These are phyloP conservation scores for Fusarium brachygibbosum DNA, from an alignment of 2,329 filamentous ascomycete genomes.

Conservation along the genomic window DNA sequence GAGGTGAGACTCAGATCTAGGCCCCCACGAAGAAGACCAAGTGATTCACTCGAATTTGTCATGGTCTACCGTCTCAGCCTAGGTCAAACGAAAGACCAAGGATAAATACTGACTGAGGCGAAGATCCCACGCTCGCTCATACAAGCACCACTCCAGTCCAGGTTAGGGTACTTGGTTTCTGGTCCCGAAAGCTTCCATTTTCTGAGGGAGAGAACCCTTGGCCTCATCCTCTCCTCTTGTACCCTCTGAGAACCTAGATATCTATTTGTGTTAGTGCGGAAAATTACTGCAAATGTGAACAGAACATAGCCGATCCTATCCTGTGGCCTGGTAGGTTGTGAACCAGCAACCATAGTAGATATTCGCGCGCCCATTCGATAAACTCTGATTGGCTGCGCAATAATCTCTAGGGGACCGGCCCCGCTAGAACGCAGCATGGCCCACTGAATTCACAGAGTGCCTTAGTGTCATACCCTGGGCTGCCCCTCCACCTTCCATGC, in stretches of 20 bases:
- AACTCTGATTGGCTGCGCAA: conserved; percentile 26
- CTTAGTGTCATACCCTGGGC: conserved; percentile 21
- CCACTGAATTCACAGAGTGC: conserved; percentile 37
- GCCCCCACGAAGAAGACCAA: background rate
- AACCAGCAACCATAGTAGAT: conserved; percentile 11
- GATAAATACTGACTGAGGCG: background rate
- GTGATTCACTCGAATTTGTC: background rate
- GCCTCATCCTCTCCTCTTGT: background rate
- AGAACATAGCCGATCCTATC: conserved; percentile 6
- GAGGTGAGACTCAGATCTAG: background rate
- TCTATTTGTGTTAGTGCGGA: conserved; percentile 3
- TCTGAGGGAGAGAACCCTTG: background rate
- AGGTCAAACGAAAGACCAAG: background rate
- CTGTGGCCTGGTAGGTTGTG: background rate
- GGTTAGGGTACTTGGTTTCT: conserved; percentile 3
- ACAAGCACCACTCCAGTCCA: background rate
- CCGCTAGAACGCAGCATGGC: conserved; percentile 17
- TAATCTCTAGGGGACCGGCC: conserved; percentile 9
- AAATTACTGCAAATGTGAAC: background rate
- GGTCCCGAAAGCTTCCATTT: background rate
- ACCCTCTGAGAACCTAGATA: background rate
- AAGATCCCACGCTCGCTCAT: conserved; percentile 4
- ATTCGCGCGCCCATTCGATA: conserved; percentile 19
- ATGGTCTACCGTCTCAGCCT: background rate
- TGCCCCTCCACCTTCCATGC: conserved; percentile 41